These are phyloP conservation scores for Acer yangbiense DNA, from an alignment of 345 rosid genomes.

Conservation along the genomic window DNA sequence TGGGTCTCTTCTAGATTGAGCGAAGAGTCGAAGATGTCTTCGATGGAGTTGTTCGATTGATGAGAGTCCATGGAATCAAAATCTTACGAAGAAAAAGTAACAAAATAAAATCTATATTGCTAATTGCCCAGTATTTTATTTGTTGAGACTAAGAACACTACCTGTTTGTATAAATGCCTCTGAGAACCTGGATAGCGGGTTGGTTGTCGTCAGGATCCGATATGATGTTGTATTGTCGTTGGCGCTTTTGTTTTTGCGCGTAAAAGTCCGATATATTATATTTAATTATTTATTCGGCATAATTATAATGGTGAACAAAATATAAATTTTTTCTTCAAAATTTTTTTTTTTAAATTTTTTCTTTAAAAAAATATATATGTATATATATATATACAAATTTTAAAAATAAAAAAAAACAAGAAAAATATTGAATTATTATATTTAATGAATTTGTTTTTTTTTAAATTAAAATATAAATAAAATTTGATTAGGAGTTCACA, in stretches of 20 bases:
- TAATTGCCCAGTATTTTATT: not conserved
- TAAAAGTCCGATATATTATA: not conserved
- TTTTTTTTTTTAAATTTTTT: no score
- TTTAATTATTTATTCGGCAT: not conserved
- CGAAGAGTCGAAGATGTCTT: constrained; percentile 58
- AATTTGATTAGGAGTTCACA: no score
- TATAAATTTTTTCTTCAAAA: no score
- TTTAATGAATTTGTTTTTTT: no score
- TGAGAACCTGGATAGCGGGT: not conserved
- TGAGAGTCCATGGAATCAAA: constrained; percentile 31
- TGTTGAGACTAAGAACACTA: not conserved
- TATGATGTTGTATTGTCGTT: not conserved
- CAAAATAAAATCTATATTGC: no score
- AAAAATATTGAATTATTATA: no score
- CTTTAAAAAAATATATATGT: no score
- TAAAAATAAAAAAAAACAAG: no score
- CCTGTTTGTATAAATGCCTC: constrained; percentile 4
- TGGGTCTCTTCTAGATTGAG: constrained; percentile 66
- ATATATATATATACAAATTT: no score
- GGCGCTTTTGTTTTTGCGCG: not conserved
- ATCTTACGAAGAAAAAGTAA: not conserved
- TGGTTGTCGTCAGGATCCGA: not conserved
- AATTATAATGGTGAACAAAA: no score
- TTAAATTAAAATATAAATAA: no score
- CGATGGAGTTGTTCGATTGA: constrained; percentile 23